Percentiles rank a stretch among this genome's conserved stretches.
These are phyloP conservation scores for Trichophyton benhamiae DNA, from an alignment of 2,329 filamentous ascomycete genomes.

Conservation along the genomic window DNA sequence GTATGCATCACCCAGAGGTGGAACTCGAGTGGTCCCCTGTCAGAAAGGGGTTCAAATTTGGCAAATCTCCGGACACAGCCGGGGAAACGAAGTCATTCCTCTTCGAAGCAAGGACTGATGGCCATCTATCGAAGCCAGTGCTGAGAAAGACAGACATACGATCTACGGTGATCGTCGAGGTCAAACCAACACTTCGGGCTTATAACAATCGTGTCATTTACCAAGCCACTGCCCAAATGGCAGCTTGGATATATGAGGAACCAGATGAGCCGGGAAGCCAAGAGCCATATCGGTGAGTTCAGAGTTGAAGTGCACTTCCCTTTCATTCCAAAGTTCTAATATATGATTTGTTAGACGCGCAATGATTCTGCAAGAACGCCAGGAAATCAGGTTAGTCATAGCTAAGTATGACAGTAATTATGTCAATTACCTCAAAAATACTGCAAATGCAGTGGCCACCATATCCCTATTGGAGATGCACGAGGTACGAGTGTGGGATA, in stretches of 20 bases:
- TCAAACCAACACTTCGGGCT: not conserved
- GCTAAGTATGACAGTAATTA: not conserved
- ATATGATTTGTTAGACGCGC: not conserved
- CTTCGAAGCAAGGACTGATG: not conserved
- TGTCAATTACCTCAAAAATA: not conserved
- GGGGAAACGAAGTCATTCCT: not conserved
- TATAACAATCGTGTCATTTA: not conserved
- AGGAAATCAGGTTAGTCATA: not conserved
- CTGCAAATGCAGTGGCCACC: not conserved
- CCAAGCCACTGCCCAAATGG: constrained; percentile 4
- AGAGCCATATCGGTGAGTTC: not conserved
- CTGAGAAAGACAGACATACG: not conserved
- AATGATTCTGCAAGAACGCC: not conserved
- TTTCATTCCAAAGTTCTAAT: not conserved
- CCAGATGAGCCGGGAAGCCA: not conserved
- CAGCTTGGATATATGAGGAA: constrained; percentile 5
- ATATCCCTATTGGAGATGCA: not conserved
- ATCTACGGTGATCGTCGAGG: not conserved
- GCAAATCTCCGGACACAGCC: not conserved
- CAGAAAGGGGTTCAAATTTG: not conserved
- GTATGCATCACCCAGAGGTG: not conserved
- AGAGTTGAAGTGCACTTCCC: not conserved
- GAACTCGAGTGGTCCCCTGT: not conserved
- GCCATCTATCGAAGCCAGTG: not conserved
- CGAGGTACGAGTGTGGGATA: not conserved